phyloP scores from a whole-genome alignment of 345 rosid genomes.

The Populus davidiana region DNA sequence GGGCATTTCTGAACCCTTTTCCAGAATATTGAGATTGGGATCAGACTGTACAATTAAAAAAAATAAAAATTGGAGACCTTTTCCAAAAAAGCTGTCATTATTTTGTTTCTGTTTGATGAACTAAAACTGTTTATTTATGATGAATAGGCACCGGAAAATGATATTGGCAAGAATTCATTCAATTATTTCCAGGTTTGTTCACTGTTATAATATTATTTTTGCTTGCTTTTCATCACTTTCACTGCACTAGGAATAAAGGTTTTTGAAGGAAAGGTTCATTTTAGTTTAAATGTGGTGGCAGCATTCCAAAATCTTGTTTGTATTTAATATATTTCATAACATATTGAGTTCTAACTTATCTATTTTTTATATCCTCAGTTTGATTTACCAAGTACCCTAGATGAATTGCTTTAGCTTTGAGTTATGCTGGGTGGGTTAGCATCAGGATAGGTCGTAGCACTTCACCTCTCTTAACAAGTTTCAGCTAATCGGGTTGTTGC shows the following conservation, averaged over 20 bases:
- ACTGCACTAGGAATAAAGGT: neutral
- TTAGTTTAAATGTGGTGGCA: too few relatives aligned
- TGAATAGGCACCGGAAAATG: slow-evolving; percentile 75
- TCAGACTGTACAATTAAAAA: neutral
- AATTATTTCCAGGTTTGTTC: slow-evolving; percentile 85
- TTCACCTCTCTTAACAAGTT: neutral
- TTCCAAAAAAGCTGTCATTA: neutral
- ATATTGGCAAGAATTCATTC: slow-evolving; percentile 85
- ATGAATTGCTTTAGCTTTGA: neutral
- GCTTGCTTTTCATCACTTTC: neutral
- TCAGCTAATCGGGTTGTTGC: neutral
- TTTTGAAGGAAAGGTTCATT: neutral
- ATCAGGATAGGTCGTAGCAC: neutral
- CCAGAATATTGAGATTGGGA: neutral
- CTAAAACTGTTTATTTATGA: slow-evolving; percentile 1
- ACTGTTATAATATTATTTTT: neutral
- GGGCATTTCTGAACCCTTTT: neutral
- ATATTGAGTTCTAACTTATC: too few relatives aligned
- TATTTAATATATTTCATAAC: too few relatives aligned
- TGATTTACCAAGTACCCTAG: neutral
- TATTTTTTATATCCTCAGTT: too few relatives aligned
- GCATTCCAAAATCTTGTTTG: too few relatives aligned
- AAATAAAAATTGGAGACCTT: neutral
- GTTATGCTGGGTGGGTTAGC: neutral
- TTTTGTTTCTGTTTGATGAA: neutral